Base-by-base conservation (phyloP, 2,329 filamentous ascomycete species). In the Pyrenochaeta sp. region DNA sequence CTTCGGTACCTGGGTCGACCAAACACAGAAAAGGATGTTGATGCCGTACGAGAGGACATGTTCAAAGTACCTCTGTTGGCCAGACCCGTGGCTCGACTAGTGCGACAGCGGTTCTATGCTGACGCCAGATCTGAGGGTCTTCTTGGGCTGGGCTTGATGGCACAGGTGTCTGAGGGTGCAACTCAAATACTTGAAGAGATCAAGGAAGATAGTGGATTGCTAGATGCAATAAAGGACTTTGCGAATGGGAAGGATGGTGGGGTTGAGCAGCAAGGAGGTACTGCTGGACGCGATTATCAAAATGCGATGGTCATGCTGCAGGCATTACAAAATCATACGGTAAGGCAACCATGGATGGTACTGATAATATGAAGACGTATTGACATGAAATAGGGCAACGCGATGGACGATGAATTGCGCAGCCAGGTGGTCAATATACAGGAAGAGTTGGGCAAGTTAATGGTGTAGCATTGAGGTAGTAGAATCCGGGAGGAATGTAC, bases 251-350 rank as follows among this genome's bases (percentile, higher is more conserved):
- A 62, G 19, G 56, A 64, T 43, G 57, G 51, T 31, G 60, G 54
- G 9, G 39, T 41, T 20, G 49, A 51, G 31, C 54, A 63, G 28
- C 51, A 64, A 38, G 44, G 48, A 3, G 53, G 51, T 24, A 54
- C 57, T 22, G 56, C 57, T 15, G 61, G 62, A 3, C 53, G 65
- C 27, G 65, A 72, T 27, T 64, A 62, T 38, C 65, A 69, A 17
- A 72, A 72, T 47, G 61, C 65, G 8, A 48, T 72, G 20, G 67
- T 71, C 22, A 48, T 72, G 27, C 40, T 72, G 17, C 65, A 69
- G 44, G 67, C 63, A 15, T 44, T 71, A 39, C 48, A 55, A 27
- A 63, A 59, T 17, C 66, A 71, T 43, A 62, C 60, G 48, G 68
- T 68, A 55, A 60, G 64, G 53, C 37, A 23, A 19, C 13, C 21